A percentile compares a stretch with the other conserved stretches of the same genome.
These are phyloP conservation scores for Cercospora sp. DNA, from an alignment of 2,329 filamentous ascomycete genomes.

Conservation along the genomic window DNA sequence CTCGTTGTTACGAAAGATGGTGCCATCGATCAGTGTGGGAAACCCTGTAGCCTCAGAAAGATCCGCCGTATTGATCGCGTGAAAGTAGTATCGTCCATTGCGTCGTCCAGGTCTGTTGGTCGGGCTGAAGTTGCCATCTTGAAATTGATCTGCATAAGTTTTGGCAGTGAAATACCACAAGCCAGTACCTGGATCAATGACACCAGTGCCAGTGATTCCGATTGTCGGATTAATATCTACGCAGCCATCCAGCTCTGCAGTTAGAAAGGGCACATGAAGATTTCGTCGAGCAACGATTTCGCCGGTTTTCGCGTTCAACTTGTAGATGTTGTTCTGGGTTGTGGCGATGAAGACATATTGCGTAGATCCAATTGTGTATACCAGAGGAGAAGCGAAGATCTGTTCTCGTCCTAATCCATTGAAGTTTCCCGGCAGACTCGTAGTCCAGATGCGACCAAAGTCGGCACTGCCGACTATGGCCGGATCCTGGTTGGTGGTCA, in stretches of 20 bases:
- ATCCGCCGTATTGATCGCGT: constrained; percentile 15
- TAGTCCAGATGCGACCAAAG: constrained; percentile 15
- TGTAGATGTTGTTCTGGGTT: constrained; percentile 19
- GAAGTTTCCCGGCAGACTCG: constrained; percentile 15
- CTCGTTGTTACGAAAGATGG: constrained; percentile 11
- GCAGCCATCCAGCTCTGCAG: constrained; percentile 11
- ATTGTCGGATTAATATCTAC: constrained; percentile 10
- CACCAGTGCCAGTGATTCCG: constrained; percentile 15
- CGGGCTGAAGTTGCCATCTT: constrained; percentile 8
- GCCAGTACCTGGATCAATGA: constrained; percentile 14
- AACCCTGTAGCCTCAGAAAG: constrained; percentile 10
- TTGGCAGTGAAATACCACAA: constrained; percentile 18
- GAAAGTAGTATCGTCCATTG: constrained; percentile 16
- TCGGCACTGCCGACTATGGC: constrained; percentile 2
- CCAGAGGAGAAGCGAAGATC: constrained; percentile 13
- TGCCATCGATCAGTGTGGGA: constrained; percentile 7
- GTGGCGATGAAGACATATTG: constrained; percentile 19
- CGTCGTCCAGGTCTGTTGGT: constrained; percentile 9
- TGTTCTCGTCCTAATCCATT: constrained; percentile 11
- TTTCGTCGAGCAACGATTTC: constrained; percentile 8
- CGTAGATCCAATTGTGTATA: constrained; percentile 13
- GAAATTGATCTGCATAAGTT: constrained; percentile 15
- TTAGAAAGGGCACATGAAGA: constrained; percentile 14
- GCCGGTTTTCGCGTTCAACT: constrained; percentile 17
- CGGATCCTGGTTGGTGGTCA: constrained; percentile 2